Conservation (phyloP, 2,329 filamentous ascomycete species). For the Fusarium sp. region DNA sequence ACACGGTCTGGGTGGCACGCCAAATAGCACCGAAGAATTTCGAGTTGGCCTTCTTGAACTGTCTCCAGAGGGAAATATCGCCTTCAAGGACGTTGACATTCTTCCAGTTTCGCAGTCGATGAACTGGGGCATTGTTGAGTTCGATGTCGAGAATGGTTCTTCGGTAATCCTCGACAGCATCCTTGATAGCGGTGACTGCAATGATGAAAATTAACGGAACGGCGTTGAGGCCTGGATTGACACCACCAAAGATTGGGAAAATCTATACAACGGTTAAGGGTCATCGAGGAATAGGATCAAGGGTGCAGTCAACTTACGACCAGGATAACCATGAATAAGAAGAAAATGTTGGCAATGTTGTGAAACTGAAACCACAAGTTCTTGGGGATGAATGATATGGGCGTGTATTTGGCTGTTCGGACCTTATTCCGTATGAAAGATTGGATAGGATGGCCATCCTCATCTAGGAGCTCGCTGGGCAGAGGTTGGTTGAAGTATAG, state of each 20-base stretch:
- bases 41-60: slow-evolving; percentile 87
- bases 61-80: slow-evolving; percentile 84
- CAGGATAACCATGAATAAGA: slow-evolving; percentile 94
- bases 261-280: slow-evolving; percentile 65
- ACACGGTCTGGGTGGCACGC: slow-evolving; percentile 56
- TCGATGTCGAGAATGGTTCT: slow-evolving; percentile 91
- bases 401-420: slow-evolving; percentile 95
- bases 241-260: slow-evolving; percentile 93
- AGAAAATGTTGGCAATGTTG: slow-evolving; percentile 98
- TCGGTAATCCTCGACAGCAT: slow-evolving; percentile 94
- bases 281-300: slow-evolving; percentile 9
- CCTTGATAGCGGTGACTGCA: slow-evolving; percentile 87
- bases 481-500: slow-evolving; percentile 90
- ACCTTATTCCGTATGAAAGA: slow-evolving; percentile 93
- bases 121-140: slow-evolving; percentile 94
- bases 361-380: slow-evolving; percentile 98
- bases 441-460: slow-evolving; percentile 76
- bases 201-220: slow-evolving; percentile 95
- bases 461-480: slow-evolving; percentile 77
- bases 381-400: slow-evolving; percentile 93
- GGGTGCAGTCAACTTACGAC: slow-evolving; percentile 69
- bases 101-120: slow-evolving; percentile 85
- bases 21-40: slow-evolving; percentile 65
- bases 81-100: slow-evolving; percentile 95
- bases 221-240: slow-evolving; percentile 87